Conservation (phyloP, 2,329 filamentous ascomycete genomes). For the Westerdykella sp. region DNA sequence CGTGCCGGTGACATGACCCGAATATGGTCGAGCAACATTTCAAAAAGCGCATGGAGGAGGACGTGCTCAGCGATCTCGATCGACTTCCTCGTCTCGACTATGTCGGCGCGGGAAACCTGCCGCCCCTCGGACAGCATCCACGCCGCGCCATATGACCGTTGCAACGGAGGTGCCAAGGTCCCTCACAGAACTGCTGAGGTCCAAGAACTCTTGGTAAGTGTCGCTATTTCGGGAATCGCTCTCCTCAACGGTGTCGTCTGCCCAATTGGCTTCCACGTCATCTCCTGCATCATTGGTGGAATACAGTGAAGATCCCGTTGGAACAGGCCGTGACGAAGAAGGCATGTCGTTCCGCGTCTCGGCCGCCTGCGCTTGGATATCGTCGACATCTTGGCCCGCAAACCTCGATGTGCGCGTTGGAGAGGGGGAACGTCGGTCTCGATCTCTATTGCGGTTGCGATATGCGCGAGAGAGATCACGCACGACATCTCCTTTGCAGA, state of each 20-base stretch:
- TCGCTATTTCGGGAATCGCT: constrained; percentile 32
- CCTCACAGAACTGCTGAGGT: constrained; percentile 22
- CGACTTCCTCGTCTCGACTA: constrained; percentile 24
- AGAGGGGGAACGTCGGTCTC: constrained; percentile 21
- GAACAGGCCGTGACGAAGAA: constrained; percentile 47
- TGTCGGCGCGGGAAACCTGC: constrained; percentile 25
- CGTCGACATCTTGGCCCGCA: constrained; percentile 36
- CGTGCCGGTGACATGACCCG: neutral
- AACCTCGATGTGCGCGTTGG: constrained; percentile 11
- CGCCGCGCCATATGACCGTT: constrained; percentile 32
- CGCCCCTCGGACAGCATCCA: constrained; percentile 27
- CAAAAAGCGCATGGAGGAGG: too few relatives aligned
- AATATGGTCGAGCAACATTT: neutral
- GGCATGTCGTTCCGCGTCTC: constrained; percentile 44
- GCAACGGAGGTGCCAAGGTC: constrained; percentile 29
- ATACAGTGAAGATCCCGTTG: constrained; percentile 15
- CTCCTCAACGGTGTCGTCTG: constrained; percentile 36
- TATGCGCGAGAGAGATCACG: constrained; percentile 36
- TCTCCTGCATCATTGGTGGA: constrained; percentile 9
- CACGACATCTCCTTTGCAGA: constrained; percentile 97
- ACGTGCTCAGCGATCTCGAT: constrained; percentile 24
- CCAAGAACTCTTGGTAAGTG: constrained; percentile 9
- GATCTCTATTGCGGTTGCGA: constrained; percentile 1
- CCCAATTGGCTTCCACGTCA: constrained; percentile 31
- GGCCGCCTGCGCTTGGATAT: constrained; percentile 42